Base-by-base conservation (phyloP, 2,329 filamentous ascomycete species). In the Cercospora sp. region DNA sequence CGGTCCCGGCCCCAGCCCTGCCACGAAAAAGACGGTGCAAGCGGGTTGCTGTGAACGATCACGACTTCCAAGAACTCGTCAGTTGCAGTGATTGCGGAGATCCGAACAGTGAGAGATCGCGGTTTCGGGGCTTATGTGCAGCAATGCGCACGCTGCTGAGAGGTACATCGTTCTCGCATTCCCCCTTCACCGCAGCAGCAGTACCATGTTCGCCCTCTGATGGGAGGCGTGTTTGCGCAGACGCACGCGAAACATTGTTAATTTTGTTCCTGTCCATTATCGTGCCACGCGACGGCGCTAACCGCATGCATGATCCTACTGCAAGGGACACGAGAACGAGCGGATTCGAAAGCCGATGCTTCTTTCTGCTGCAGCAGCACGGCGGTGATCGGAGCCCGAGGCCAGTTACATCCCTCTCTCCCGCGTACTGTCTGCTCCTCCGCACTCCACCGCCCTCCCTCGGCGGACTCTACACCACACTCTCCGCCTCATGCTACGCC, bases 291-390 rank as follows among this genome's bases (percentile, higher is more conserved):
- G 31, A 55, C 3, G 1, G 18, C 60, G 61, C 61, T 36, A 20
- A 36, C 62, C 55, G 20, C 51, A 18, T 58, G 31, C 20, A 59
- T 39, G 23, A 16, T 5, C 1, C 33, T 55, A 9, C 62, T 33
- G 62, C 62, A 23, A 45, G 62, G 51, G 18, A 57, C 65, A 67
- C 60, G 65, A 64, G 28, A 64, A 67, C 53, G 51, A 61, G 58
- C 64, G 59, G 58, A n/a, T 53, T 30, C 16, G 16, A 33, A 33
- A 33, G 28, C 55, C 28, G 55, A 36, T 36, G n/a, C 55, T 36
- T 31, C 55, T 13, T 16, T 2, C 20, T 42, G 31, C 58, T 60
- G 58, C 39, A 3, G 3, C 33, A 5, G 16, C 23, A 26, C 60
- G 60, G 60, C 60, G 20, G 39, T 12, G 59, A 42, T 30, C 59